Base-by-base conservation (phyloP, 1,139 yeast species). In the Lodderomyces elongisporus region DNA sequence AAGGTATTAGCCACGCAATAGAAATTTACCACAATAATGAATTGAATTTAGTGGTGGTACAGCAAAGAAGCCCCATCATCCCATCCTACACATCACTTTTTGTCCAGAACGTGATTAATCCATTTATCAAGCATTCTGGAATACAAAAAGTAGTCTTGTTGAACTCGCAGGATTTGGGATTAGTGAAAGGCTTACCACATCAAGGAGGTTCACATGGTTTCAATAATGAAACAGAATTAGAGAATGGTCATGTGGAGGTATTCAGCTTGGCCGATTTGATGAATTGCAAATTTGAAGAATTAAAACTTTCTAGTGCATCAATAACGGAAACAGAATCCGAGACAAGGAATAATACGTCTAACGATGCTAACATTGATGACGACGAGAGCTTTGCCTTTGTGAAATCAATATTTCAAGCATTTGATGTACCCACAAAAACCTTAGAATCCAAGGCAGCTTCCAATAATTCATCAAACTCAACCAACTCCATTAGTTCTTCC, bases 31-130 rank as follows among this genome's bases (percentile, higher is more conserved):
- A 63, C 41, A 62, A 64, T 42, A 47, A 52, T 1, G 40, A 47
- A 1, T 46, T 55, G 27, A 62, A 70, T 2, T 26, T 82, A 8
- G 70, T 85, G 2, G 48, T 85, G 12, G 51, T 91, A 4, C 96
- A 88, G 49, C 87, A 87, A 48, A 62, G 97, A 32, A 74, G 96
- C 0, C 97, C 98, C 0, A 69, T 88, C 2, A 63, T 89, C 12
- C 83, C 93, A 0, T 79, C 82, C 1, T 76, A 66, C 42, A 63
- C 72, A 17, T 55, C 59, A 23, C 57, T 59, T 17, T 85, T 80
- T 48, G 68, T 82, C 5, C 43, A 56, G 3, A 69, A 76, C n/a
- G 64, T 80, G 8, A 49, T 85, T 3, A 35, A 62, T 5, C 79
- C 82, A 2, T 69, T 79, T 31, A 54, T 79, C 7, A 39, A 47